Evolutionary conservation across 148 eudicot genomes (phyloP), one percentile per base, ranked within the genome.

Genomic region (Fagopyrum esculentum): DNA sequence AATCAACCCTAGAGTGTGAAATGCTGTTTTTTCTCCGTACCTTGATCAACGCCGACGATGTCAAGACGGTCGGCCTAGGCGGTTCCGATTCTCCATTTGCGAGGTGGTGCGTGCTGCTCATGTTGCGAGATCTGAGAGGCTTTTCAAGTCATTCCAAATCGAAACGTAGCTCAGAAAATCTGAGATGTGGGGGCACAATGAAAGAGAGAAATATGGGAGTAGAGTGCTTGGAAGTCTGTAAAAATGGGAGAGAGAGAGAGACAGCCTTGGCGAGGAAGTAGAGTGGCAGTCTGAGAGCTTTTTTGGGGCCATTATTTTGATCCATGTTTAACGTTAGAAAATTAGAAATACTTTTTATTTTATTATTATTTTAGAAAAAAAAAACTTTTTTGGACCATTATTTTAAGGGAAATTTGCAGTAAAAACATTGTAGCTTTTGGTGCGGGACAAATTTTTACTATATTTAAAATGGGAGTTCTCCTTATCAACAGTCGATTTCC

Each of bases 31-130:
- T 87, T 79, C 77, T 87, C 79, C 87, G 83, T 4, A 74, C 73
- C 78, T 80, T 88, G 55, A 76, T 81, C 59, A 91, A 83, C 47
- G 85, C 78, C 54, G 87, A 79, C 16, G 84, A 11, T n/a, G 83
- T 89, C 73, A 86, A 71, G 72, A 70, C 80, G 81, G 77, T 46
- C 77, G 82, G 71, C 79, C 56, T 76, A 73, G 64, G 75, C 74
- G 80, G 80, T 74, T 79, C 78, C 15, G 76, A 61, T n/a, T 84
- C 86, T 51, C 86, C 82, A 71, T 79, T 82, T 45, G 66, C 43
- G 47, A 48, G 44, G 22, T 66, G 49, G 52, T 77, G 70, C 57
- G 47, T 47, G 44, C 50, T 80, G 57, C 79, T 78, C 91, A 84
- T 82, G 46, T 71, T 60, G 44, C 45, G 77, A 75, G 74, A 72